Evolutionary conservation across 1,284 basidiomycete genomes (phyloP).

Genomic region (Tausonia pullulans): DNA sequence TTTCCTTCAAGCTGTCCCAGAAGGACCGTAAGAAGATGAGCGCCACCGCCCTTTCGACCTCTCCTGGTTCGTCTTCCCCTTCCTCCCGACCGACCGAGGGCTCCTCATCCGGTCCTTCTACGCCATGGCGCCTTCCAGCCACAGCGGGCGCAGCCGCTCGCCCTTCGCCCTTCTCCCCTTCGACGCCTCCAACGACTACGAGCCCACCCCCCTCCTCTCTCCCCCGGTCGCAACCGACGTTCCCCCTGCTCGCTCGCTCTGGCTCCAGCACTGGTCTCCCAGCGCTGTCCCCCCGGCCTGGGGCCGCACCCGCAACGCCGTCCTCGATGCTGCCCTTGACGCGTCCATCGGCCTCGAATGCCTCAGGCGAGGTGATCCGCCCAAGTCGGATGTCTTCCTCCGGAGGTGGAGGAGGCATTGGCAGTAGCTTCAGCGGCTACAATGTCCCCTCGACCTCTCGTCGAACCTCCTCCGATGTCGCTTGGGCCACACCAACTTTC

Average conservation of each 20-base stretch:
- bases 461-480: not conserved
- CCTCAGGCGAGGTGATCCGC: conserved; percentile 12
- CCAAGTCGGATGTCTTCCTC: not conserved
- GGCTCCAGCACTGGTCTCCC: not conserved
- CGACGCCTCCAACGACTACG: not conserved
- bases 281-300: not conserved
- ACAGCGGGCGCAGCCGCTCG: not conserved
- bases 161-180: not conserved
- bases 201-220: not conserved
- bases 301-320: not conserved
- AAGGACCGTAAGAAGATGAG: conserved; percentile 10
- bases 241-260: not conserved
- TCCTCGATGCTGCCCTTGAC: not conserved
- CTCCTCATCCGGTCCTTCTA: not conserved
- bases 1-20: conserved; percentile 14
- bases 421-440: not conserved
- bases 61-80: not conserved
- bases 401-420: not conserved
- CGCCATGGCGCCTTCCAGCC: conserved; percentile 8
- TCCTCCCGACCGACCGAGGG: not conserved
- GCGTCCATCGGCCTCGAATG: conserved; percentile 1
- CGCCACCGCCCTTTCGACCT: not conserved
- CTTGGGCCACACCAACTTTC: conserved; percentile 10
- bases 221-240: not conserved
- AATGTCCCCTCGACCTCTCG: no score